phyloP scores from a whole-genome alignment of 192 early-diverging fungal species.

The Backusella mclennaniae region DNA sequence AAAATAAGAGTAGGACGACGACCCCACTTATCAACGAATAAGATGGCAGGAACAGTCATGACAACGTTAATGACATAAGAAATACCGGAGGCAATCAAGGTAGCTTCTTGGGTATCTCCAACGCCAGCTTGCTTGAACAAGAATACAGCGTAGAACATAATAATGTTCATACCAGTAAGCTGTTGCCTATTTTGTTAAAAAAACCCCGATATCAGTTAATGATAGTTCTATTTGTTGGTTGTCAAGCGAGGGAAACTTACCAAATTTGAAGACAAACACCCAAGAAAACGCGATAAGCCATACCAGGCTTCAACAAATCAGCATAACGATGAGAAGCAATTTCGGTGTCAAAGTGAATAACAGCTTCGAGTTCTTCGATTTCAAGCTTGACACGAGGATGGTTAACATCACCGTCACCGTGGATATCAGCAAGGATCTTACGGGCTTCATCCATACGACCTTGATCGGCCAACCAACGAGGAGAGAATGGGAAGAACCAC shows the following conservation, averaged over 20 bases:
- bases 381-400: slow-evolving; percentile 46
- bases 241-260: background rate
- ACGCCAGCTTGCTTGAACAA: slow-evolving; percentile 56
- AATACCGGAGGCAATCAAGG: slow-evolving; percentile 64
- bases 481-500: slow-evolving; percentile 80
- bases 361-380: slow-evolving; percentile 70
- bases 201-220: background rate
- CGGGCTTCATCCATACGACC: slow-evolving; percentile 69
- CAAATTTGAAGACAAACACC: slow-evolving; percentile 73
- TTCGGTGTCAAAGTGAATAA: slow-evolving; percentile 62
- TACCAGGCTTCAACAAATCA: slow-evolving; percentile 54
- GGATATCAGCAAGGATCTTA: slow-evolving; percentile 63
- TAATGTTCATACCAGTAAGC: slow-evolving; percentile 84
- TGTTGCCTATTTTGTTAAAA: slow-evolving; percentile 56
- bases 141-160: slow-evolving; percentile 77
- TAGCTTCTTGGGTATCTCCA: slow-evolving; percentile 37
- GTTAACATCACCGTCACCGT: slow-evolving; percentile 56
- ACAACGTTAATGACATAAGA: slow-evolving; percentile 82
- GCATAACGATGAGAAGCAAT: slow-evolving; percentile 60
- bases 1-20: slow-evolving; percentile 77
- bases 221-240: background rate
- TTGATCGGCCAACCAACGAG: slow-evolving; percentile 79
- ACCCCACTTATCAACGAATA: slow-evolving; percentile 81
- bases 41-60: slow-evolving; percentile 83
- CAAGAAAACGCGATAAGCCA: slow-evolving; percentile 58